Percentiles rank a stretch among this genome's conserved stretches.
phyloP scores from a whole-genome alignment of 495 filamentous ascomycete species.

The Neurospora sp. region DNA sequence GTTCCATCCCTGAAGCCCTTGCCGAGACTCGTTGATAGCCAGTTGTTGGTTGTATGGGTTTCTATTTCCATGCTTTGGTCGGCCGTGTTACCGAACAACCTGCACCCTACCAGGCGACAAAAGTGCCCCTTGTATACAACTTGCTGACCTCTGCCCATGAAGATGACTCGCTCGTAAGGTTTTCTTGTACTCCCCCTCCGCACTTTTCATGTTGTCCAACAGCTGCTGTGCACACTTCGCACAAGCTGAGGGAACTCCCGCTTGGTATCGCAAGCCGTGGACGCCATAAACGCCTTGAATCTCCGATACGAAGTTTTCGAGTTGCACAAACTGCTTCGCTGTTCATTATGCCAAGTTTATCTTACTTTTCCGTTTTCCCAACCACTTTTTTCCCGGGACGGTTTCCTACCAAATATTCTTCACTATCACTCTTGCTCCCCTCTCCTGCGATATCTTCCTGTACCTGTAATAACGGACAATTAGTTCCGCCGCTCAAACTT shows the following conservation, averaged over 20 bases:
- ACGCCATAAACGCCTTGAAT: not conserved
- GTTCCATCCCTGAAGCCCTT: not conserved
- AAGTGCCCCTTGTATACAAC: not conserved
- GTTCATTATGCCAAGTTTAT: not conserved
- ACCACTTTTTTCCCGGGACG: not conserved
- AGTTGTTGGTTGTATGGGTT: not conserved
- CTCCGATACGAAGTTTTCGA: not conserved
- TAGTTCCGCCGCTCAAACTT: not conserved
- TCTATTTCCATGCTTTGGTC: not conserved
- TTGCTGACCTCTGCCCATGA: not conserved
- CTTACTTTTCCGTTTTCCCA: not conserved
- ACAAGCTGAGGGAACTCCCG: not conserved
- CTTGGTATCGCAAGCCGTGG: not conserved
- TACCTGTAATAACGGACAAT: not conserved
- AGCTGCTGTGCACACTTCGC: not conserved
- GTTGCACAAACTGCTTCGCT: not conserved
- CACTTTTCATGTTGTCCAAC: not conserved
- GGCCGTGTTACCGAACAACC: not conserved
- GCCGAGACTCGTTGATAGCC: not conserved
- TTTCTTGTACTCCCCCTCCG: not conserved
- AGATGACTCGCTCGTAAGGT: not conserved
- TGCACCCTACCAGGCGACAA: not conserved
- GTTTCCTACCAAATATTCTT: not conserved
- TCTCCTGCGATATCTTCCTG: not conserved
- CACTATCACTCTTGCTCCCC: too few relatives aligned